Base-by-base conservation (phyloP, 768 basidiomycete species). In the Tephrocybe rancida region DNA sequence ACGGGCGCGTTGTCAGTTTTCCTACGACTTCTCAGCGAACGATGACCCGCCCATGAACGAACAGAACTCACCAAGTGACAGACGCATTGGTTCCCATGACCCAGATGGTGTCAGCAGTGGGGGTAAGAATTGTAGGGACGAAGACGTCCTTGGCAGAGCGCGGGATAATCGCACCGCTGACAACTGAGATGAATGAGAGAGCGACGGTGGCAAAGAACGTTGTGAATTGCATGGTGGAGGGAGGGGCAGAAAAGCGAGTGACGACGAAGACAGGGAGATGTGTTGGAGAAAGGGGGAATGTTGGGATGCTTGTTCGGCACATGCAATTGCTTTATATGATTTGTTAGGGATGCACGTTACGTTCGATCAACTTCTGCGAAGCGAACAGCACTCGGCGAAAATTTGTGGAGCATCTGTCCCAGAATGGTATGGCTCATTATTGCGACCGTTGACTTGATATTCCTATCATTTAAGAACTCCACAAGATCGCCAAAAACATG, bases 1-100 rank as follows among this genome's bases (percentile, higher is more conserved):
- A 32, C 55, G 0, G 79, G 79, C 0, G 73, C 70, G 48, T 74
- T 59, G 11, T 72, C 61, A 0, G 71, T 70, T 47, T 73, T 72
- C 79, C 76, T 79, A 35, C 8, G 24, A 25, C 14, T 11, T 27
- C n/a, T 57, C 19, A 48, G 34, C 14, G 38, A 51, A 25, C n/a
- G 18, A 21, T 6, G 14, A 39, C n/a, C 26, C 13, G 9, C 30
- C 11, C 1, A 21, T 27, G 9, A 24, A 45, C 7, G 16, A 11
- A 3, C 11, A 1, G 29, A 29, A 54, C 55, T 19, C 52, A 73
- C 73, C 72, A 74, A 18, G 56, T 57, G 25, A 73, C 70, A 35
- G 52, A 61, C 24, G 63, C 65, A 3, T 45, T 21, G 19, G 62
- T 29, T 3, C 70, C 70, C 55, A 67, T 60, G 0, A 47, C 57